These are phyloP conservation scores for Reutealis trisperma DNA, from an alignment of 345 rosid species.

Conservation along the genomic window DNA sequence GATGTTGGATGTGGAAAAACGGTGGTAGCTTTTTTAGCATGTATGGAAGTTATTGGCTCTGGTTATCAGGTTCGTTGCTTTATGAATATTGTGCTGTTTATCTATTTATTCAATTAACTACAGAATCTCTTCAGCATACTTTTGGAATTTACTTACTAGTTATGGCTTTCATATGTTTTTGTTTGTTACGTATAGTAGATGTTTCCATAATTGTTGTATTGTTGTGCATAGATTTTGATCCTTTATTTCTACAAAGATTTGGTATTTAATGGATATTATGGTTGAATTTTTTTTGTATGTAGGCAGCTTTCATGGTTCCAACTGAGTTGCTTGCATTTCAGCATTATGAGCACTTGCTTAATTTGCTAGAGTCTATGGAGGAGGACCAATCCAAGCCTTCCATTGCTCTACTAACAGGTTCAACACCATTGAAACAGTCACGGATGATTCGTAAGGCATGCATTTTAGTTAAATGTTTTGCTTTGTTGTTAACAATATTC, in stretches of 20 bases:
- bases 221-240: background rate
- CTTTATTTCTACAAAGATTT: background rate
- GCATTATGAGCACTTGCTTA: constrained; percentile 76
- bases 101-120: background rate
- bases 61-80: constrained; percentile 82
- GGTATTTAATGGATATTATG: constrained; percentile 9
- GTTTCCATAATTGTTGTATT: background rate
- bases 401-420: constrained; percentile 87
- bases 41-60: constrained; percentile 90
- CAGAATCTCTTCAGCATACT: background rate
- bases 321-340: constrained; percentile 96
- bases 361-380: constrained; percentile 68
- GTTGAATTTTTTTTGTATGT: constrained; percentile 20
- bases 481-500: constrained; percentile 10
- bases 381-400: constrained; percentile 62
- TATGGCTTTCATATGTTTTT: constrained; percentile 7
- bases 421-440: constrained; percentile 75
- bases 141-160: background rate
- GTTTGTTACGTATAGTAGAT: too few species aligned
- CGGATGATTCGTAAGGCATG: constrained; percentile 87
- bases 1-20: constrained; percentile 99
- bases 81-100: background rate
- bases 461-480: constrained; percentile 26
- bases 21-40: constrained; percentile 89
- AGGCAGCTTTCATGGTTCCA: constrained; percentile 99